These are phyloP conservation scores for Allomyces arbusculus DNA, from an alignment of 192 early-diverging fungal species.

Conservation along the genomic window DNA sequence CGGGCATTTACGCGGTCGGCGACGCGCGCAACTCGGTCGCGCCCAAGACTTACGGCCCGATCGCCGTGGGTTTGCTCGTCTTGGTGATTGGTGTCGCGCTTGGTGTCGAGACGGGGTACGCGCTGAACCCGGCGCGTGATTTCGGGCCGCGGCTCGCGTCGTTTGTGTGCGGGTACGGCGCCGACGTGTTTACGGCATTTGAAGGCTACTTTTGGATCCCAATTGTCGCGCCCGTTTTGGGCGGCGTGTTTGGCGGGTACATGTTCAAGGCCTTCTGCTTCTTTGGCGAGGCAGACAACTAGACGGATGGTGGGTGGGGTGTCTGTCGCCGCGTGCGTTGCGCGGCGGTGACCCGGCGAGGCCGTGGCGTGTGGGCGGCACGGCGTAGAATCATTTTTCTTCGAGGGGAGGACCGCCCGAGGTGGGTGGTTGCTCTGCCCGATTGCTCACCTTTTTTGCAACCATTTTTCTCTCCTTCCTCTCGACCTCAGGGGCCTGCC, in stretches of 20 bases:
- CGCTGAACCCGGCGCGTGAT: slow-evolving; percentile 58
- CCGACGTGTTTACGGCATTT: slow-evolving; percentile 39
- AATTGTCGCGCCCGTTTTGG: background rate
- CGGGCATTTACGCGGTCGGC: slow-evolving; percentile 37
- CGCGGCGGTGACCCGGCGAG: no score
- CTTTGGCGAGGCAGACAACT: background rate
- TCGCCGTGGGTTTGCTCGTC: slow-evolving; percentile 6
- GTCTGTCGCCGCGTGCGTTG: no score
- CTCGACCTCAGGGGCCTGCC: no score
- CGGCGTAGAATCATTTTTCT: no score
- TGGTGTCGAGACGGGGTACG: slow-evolving; percentile 30
- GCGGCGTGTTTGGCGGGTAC: background rate
- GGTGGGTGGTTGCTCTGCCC: no score
- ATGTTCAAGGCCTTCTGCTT: background rate
- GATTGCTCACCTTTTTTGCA: no score
- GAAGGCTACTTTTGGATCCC: slow-evolving; percentile 25
- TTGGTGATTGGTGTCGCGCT: slow-evolving; percentile 31
- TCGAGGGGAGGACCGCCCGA: no score
- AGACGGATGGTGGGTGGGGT: background rate
- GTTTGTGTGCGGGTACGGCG: slow-evolving; percentile 40
- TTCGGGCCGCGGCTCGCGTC: slow-evolving; percentile 59
- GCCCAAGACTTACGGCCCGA: slow-evolving; percentile 1
- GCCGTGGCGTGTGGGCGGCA: no score
- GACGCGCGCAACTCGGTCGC: slow-evolving; percentile 6
- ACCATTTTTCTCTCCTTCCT: no score